Evolutionary conservation across 2,329 filamentous ascomycete genomes (phyloP), one percentile per base, ranked within the genome.

Genomic region (Xylariomycetidae sp.): DNA sequence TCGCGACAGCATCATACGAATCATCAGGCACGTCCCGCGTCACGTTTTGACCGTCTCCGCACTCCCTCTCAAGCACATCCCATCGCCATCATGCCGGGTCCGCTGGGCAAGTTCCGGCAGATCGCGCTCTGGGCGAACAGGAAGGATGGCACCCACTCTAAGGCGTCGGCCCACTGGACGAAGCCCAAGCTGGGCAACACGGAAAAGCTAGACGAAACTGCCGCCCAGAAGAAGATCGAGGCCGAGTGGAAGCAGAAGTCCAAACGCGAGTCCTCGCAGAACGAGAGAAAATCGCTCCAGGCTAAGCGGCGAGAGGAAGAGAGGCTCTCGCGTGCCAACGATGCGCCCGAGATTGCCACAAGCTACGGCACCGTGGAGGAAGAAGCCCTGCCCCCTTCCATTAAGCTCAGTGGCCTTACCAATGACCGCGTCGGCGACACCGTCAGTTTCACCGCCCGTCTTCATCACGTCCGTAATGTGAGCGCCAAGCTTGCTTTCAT

Each of bases 401-500:
- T 46, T 23, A 37, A 37, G 1, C 43, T 56, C 12, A 35, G 44
- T 27, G 31, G 54, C 29, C 26, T 53, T 29, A 31, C 49, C 27
- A 20, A 82, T 13, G 63, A 69, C 10, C 61, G 69, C 25, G 64
- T 70, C 14, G 81, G 79, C 20, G 63, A 78, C 46, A 65, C 73
- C 42, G 67, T 87, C 31, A 61, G 64, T 35, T 87, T 89, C 61
- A 76, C 77, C 25, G 82, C 81, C 22, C 73, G 85, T 20, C 67
- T 92, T 14, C 83, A 90, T 57, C 85, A 88, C 36, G 71, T 92
- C 38, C 79, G 89, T 29, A 82, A 82, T 48, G 74, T 95, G 64
- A 90, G 86, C 54, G 74, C 85, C 48, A 82, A 84, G 46, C 69
- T 95, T 20, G 85, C 87, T 49, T 95, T 95, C 59, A 65, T 95